phyloP scores from a whole-genome alignment of 768 basidiomycete species.

The Pleurotus tuber-regium region DNA sequence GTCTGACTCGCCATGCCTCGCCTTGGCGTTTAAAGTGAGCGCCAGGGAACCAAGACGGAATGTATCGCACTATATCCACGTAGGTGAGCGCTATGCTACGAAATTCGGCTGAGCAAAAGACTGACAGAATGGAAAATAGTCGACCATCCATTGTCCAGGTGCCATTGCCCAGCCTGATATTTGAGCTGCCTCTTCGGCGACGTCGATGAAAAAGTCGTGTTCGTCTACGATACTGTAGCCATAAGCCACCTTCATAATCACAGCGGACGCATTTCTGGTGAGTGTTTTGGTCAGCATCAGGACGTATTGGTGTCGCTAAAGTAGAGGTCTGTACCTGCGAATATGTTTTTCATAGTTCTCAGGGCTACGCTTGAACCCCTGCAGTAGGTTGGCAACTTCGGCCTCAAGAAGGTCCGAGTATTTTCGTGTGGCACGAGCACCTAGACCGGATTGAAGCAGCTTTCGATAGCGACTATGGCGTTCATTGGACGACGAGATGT shows the following conservation, averaged over 20 bases:
- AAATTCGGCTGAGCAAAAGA: background rate
- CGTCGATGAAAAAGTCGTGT: slow-evolving; percentile 36
- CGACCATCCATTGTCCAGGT: slow-evolving; percentile 43
- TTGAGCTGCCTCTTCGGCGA: slow-evolving; percentile 36
- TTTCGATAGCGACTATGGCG: slow-evolving; percentile 40
- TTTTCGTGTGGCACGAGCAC: slow-evolving; percentile 29
- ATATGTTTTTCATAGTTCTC: slow-evolving; percentile 32
- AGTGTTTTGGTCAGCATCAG: too few species aligned
- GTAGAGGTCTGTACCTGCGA: slow-evolving; percentile 35
- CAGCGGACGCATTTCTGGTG: slow-evolving; percentile 34
- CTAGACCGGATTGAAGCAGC: slow-evolving; percentile 36
- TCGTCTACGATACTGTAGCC: slow-evolving; percentile 33
- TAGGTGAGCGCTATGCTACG: too few species aligned
- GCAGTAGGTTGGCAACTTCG: slow-evolving; percentile 31
- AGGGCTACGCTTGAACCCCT: slow-evolving; percentile 29
- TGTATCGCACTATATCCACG: slow-evolving; percentile 35
- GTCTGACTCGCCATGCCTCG: slow-evolving; percentile 34
- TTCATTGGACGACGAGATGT: slow-evolving; percentile 36
- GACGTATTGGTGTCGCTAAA: too few species aligned
- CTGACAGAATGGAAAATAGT: slow-evolving; percentile 39
- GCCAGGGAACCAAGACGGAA: slow-evolving; percentile 52
- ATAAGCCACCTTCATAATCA: slow-evolving; percentile 41
- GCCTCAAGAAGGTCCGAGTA: slow-evolving; percentile 35
- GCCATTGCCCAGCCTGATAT: slow-evolving; percentile 39
- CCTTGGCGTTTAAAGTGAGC: slow-evolving; percentile 47